Conservation (phyloP, 164 flowering plant species). For the Sedum album region DNA sequence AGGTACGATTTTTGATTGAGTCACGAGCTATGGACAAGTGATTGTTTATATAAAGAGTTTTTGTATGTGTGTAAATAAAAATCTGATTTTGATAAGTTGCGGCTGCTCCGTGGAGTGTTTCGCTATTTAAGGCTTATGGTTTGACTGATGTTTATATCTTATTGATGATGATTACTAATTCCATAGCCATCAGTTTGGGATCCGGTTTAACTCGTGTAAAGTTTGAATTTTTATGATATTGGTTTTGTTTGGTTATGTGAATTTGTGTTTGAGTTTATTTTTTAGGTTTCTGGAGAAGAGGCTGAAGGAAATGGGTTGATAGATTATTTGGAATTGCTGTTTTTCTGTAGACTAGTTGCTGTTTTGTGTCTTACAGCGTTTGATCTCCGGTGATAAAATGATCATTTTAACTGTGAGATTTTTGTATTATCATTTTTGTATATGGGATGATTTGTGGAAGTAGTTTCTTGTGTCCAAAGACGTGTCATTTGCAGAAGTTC, state of each 20-base stretch:
- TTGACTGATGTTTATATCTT: background rate
- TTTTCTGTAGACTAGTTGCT: background rate
- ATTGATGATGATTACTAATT: background rate
- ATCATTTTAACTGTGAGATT: background rate
- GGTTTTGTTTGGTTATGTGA: background rate
- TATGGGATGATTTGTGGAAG: background rate
- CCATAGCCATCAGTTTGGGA: background rate
- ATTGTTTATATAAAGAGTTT: background rate
- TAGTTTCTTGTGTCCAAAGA: background rate
- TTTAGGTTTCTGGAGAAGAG: background rate
- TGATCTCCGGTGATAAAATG: background rate
- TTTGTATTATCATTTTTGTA: too few relatives aligned
- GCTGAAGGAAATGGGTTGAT: background rate
- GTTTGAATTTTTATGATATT: background rate
- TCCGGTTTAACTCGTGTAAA: constrained; percentile 2
- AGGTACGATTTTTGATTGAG: background rate
- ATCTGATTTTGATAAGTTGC: background rate
- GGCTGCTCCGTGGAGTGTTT: background rate
- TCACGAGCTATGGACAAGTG: background rate
- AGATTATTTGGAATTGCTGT: background rate
- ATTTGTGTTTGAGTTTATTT: background rate
- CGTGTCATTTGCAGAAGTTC: background rate
- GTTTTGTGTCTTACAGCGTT: background rate
- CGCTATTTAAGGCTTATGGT: background rate
- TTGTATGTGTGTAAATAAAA: background rate